phyloP scores from a whole-genome alignment of 768 basidiomycete genomes.

The Trametes meyenii region DNA sequence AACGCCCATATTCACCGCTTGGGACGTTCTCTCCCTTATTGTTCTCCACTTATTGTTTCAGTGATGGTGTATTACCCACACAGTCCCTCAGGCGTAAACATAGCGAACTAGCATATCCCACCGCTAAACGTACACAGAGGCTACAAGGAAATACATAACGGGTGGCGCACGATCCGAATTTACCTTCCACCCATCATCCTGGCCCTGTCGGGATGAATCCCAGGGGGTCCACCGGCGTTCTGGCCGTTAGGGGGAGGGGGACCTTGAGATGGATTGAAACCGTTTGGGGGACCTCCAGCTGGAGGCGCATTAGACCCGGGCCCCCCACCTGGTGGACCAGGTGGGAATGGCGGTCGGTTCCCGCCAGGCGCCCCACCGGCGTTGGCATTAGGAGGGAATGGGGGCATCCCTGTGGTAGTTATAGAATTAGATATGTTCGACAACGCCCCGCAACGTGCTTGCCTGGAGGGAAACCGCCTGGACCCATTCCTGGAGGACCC shows the following conservation, averaged over 20 bases:
- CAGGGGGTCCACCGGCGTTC: constrained; percentile 36
- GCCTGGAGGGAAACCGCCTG: constrained; percentile 34
- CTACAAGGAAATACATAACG: background rate
- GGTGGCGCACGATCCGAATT: background rate
- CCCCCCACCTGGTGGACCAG: constrained; percentile 29
- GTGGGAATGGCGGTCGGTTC: constrained; percentile 35
- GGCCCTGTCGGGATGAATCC: constrained; percentile 84
- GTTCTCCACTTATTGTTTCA: no score
- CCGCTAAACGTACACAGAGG: background rate
- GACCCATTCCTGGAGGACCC: constrained; percentile 37
- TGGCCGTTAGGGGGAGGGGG: constrained; percentile 38
- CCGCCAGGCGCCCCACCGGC: constrained; percentile 27
- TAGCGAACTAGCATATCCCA: background rate
- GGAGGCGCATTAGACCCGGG: constrained; percentile 24
- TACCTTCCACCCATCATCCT: constrained; percentile 67
- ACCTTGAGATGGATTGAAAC: constrained; percentile 28
- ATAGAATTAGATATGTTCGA: background rate
- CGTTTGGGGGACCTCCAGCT: constrained; percentile 16
- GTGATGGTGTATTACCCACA: no score
- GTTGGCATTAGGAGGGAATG: constrained; percentile 43
- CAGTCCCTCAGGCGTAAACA: no score
- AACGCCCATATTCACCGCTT: background rate
- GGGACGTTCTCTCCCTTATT: background rate
- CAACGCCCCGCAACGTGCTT: background rate
- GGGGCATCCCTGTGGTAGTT: constrained; percentile 41